Base-by-base conservation (phyloP, 768 basidiomycete genomes). In the Amanita inopinata region DNA sequence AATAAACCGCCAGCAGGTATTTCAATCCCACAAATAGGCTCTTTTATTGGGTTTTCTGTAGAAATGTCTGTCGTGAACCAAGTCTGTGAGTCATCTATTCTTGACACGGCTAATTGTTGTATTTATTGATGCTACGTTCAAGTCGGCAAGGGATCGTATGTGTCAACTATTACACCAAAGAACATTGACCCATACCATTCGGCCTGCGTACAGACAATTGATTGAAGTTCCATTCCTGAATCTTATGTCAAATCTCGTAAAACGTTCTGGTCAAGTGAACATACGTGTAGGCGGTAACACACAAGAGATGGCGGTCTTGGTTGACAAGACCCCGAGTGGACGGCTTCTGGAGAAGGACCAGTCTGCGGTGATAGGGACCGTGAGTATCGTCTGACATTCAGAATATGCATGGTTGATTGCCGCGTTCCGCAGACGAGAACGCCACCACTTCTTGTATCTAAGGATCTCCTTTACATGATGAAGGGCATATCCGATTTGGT, bases 211-310 rank as follows among this genome's bases (percentile, higher is more conserved):
- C 42, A 79, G 77, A 30, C 64, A 75, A 4, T 60, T 67, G 24
- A 52, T 78, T 12, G 63, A 70, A 35, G 69, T 80, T 28, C 69
- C 79, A 1, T 85, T 87, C 61, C 67, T 87, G 14, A 89, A 89
- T 56, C 67, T 88, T 22, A 73, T 90, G 62, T 65, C 76, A 6
- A 81, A 83, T 49, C 63, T 90, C 3, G 65, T 65, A 37, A 66
- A 73, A 47, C 71, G 86, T 19, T 73, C 72, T 3, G 83, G 83
- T 0, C 57, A 58, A 2, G 78, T 84, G 6, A 62, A 72, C 10
- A 61, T 87, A 18, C 74, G 87, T 32, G 64, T 88, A 1, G 85
- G 86, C 19, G 86, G 86, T 27, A 89, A 88, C 59, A 79, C 80
- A 0, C 87, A 88, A 54, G 86, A 90, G 45, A 69, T 64, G 3